Conservation (phyloP, 192 early-diverging fungal species). For the Radiomyces spectabilis region DNA sequence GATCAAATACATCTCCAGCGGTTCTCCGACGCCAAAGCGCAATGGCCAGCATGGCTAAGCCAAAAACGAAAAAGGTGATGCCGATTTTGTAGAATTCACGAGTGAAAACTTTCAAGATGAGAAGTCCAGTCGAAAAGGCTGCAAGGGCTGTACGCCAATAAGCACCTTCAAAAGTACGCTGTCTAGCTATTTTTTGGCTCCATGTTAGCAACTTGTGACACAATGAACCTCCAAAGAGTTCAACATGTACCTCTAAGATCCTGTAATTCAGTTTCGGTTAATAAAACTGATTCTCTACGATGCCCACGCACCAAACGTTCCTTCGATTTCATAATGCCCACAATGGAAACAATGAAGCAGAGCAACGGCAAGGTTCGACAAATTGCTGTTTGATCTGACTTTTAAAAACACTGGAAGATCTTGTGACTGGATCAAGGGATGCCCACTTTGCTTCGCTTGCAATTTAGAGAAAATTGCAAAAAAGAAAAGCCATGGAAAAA, state of each 20-base stretch:
- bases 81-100: conserved; percentile 46
- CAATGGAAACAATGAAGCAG: no score
- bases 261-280: conserved; percentile 39
- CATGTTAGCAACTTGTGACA: background rate
- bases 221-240: background rate
- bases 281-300: conserved; percentile 32
- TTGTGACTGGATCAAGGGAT: no score
- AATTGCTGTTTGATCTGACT: no score
- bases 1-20: conserved; percentile 48
- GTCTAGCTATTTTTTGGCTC: conserved; percentile 29
- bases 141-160: conserved; percentile 51
- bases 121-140: conserved; percentile 42
- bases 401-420: no score
- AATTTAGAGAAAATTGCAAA: no score
- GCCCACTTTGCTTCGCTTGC: no score
- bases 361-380: no score
- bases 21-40: conserved; percentile 33
- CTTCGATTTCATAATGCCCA: conserved; percentile 13
- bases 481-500: no score
- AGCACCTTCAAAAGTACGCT: conserved; percentile 54
- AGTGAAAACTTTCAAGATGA: conserved; percentile 50
- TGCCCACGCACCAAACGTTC: conserved; percentile 38
- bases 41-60: conserved; percentile 38
- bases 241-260: conserved; percentile 36
- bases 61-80: conserved; percentile 48